phyloP scores from a whole-genome alignment of 176 grass and related monocot species.

The Microstegium vimineum region DNA sequence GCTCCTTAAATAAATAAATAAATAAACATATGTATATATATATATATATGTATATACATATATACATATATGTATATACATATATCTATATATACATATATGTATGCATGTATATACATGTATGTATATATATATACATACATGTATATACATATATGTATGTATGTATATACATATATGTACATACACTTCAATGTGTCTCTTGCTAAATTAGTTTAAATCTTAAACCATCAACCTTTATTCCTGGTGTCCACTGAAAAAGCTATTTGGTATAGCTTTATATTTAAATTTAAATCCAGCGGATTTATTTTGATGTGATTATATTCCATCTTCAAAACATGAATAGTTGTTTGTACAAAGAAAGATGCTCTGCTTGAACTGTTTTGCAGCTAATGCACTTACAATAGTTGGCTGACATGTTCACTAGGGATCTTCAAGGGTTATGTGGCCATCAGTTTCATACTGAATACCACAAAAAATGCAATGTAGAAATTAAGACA shows the following conservation, averaged over 20 bases:
- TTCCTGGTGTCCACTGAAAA: not conserved
- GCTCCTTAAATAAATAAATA: too few relatives aligned
- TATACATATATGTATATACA: too few relatives aligned
- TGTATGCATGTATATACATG: too few relatives aligned
- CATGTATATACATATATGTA: too few relatives aligned
- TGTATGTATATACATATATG: too few relatives aligned
- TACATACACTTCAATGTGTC: not conserved
- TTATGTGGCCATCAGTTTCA: not conserved
- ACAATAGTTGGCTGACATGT: not conserved
- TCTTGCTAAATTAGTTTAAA: not conserved
- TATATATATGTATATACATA: too few relatives aligned
- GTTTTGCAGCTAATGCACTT: not conserved
- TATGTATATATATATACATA: too few relatives aligned
- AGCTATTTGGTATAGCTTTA: too few relatives aligned
- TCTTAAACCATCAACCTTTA: not conserved
- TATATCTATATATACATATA: too few relatives aligned
- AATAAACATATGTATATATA: too few relatives aligned
- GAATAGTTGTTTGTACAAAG: not conserved
- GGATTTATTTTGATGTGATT: not conserved
- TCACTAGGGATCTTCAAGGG: not conserved
- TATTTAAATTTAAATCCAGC: not conserved
- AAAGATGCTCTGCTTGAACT: not conserved
- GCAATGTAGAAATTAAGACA: not conserved
- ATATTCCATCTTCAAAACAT: not conserved
- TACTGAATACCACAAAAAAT: not conserved